phyloP scores from a whole-genome alignment of 495 filamentous ascomycete species.

The Penicillium riverlandense region DNA sequence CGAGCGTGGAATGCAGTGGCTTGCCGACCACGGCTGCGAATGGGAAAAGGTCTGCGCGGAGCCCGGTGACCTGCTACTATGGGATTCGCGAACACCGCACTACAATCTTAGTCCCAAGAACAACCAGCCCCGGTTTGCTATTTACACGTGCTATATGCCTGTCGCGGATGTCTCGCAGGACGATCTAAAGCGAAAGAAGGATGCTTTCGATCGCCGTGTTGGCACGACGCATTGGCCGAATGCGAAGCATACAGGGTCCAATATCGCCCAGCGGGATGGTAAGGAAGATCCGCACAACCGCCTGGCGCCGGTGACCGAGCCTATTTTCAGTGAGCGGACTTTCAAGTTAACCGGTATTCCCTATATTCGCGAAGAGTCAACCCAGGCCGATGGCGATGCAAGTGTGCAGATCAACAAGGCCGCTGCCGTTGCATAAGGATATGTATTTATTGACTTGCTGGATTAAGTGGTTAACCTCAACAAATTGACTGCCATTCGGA shows the following conservation, averaged over 20 bases:
- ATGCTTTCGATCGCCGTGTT: slow-evolving; percentile 26
- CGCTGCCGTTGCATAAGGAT: background rate
- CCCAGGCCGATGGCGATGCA: too few relatives aligned
- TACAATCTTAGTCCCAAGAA: slow-evolving; percentile 28
- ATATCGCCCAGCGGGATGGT: slow-evolving; percentile 25
- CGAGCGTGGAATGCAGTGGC: slow-evolving; percentile 31
- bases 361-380: slow-evolving; percentile 8
- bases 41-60: slow-evolving; percentile 35
- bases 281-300: slow-evolving; percentile 20
- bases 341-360: slow-evolving; percentile 32
- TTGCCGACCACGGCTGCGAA: slow-evolving; percentile 22
- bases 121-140: slow-evolving; percentile 16
- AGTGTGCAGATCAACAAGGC: too few relatives aligned
- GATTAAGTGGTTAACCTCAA: too few relatives aligned
- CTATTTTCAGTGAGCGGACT: slow-evolving; percentile 20
- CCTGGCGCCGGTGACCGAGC: slow-evolving; percentile 14
- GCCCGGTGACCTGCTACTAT: slow-evolving; percentile 35
- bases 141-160: slow-evolving; percentile 34
- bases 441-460: too few relatives aligned
- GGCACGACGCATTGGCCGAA: slow-evolving; percentile 33
- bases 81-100: slow-evolving; percentile 35
- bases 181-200: slow-evolving; percentile 27
- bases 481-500: too few relatives aligned
- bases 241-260: slow-evolving; percentile 24
- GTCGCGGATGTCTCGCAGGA: slow-evolving; percentile 25